A percentile compares a stretch with the other conserved stretches of the same genome.
phyloP scores from a whole-genome alignment of 768 basidiomycete species.

The Mycena belliarum region DNA sequence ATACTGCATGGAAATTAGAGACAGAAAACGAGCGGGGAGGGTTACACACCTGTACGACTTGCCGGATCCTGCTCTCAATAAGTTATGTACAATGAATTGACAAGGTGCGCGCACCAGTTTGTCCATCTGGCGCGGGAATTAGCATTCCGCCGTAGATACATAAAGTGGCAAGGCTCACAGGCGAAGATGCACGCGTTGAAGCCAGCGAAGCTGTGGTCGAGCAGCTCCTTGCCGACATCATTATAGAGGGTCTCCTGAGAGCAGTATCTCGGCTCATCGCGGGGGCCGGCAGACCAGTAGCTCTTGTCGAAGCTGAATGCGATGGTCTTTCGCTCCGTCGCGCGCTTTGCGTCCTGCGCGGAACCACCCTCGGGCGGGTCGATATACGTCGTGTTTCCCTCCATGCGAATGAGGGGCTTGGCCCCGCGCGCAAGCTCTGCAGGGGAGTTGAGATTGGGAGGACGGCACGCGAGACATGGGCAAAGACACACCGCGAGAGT shows the following conservation, averaged over 20 bases:
- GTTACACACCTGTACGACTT: conserved; percentile 84
- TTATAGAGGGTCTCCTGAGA: conserved; percentile 94
- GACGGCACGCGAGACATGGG: neutral
- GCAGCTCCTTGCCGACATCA: conserved; percentile 89
- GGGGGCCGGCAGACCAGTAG: conserved; percentile 92
- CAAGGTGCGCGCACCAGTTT: conserved; percentile 66
- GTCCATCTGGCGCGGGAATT: conserved; percentile 53
- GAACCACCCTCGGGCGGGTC: conserved; percentile 85
- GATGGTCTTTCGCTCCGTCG: conserved; percentile 88
- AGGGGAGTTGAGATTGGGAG: conserved; percentile 5
- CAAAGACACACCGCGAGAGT: conserved; percentile 76
- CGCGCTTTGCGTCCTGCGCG: conserved; percentile 69
- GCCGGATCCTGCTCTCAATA: conserved; percentile 64
- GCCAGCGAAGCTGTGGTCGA: conserved; percentile 94
- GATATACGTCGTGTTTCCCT: conserved; percentile 88
- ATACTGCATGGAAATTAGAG: conserved; percentile 53
- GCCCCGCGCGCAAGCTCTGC: conserved; percentile 94
- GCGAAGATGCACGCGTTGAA: conserved; percentile 99
- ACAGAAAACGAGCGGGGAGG: neutral
- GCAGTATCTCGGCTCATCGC: conserved; percentile 89
- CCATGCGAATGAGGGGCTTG: conserved; percentile 92
- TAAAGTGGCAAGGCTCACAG: conserved; percentile 63
- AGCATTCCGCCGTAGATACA: neutral
- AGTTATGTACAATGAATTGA: neutral
- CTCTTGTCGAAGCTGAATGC: conserved; percentile 95